Conservation (phyloP, 108 stramenopile genomes). For the Chaetoceros muelleri region DNA sequence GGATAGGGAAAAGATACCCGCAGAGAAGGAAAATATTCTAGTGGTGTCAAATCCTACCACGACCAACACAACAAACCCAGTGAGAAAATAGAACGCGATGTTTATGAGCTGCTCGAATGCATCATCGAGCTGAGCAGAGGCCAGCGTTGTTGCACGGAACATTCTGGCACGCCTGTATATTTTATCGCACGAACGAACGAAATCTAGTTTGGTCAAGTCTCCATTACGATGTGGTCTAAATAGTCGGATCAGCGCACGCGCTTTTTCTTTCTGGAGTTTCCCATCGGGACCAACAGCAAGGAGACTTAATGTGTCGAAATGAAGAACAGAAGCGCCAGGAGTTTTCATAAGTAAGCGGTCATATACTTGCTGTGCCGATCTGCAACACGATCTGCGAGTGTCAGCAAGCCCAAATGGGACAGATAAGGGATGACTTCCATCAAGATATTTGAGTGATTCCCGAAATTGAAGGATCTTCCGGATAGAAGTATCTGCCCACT, state of each 20-base stretch:
- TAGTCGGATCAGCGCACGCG: constrained; percentile 24
- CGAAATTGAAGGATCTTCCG: constrained; percentile 38
- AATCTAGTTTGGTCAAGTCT: constrained; percentile 19
- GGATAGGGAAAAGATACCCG: constrained; percentile 22
- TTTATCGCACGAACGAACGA: constrained; percentile 23
- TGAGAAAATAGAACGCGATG: constrained; percentile 12
- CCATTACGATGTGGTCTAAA: constrained; percentile 28
- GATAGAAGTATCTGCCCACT: constrained; percentile 13
- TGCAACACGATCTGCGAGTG: constrained; percentile 38
- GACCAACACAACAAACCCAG: constrained; percentile 15
- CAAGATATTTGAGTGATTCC: constrained; percentile 46
- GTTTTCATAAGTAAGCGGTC: constrained; percentile 25
- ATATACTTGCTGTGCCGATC: constrained; percentile 48
- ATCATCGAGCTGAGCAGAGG: constrained; percentile 31
- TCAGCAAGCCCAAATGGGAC: constrained; percentile 47
- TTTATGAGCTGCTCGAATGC: constrained; percentile 32
- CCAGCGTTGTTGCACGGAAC: constrained; percentile 25
- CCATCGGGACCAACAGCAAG: constrained; percentile 20
- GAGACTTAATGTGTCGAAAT: constrained; percentile 21
- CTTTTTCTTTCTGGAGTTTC: constrained; percentile 16
- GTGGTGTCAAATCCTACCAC: constrained; percentile 12
- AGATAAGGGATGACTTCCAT: constrained; percentile 43
- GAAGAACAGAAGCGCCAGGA: constrained; percentile 5
- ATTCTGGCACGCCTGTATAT: constrained; percentile 27
- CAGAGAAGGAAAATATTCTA: constrained; percentile 14